A percentile compares a stretch with the other conserved stretches of the same genome.
Evolutionary conservation across 2,329 filamentous ascomycete species (phyloP).

Genomic region (Ophiobolus disseminans): DNA sequence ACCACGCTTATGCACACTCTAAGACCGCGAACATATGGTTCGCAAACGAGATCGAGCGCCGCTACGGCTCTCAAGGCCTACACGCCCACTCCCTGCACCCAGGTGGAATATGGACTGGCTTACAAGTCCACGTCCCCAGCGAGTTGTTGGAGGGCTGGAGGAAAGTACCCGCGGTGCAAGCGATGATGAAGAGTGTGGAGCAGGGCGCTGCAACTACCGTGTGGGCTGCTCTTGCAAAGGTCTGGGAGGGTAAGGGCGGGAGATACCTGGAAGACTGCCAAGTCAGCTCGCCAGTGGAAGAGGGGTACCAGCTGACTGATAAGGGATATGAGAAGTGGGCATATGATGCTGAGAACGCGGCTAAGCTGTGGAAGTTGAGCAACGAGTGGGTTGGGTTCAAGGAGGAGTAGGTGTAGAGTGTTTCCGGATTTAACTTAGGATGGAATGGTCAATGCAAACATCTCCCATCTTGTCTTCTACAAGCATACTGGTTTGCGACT

Average conservation of each 20-base stretch:
- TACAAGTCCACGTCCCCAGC: constrained; percentile 14
- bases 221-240: constrained; percentile 43
- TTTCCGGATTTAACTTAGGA: too few relatives aligned
- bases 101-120: constrained; percentile 48
- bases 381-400: constrained; percentile 58
- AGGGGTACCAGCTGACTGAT: constrained; percentile 6
- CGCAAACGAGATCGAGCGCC: constrained; percentile 60
- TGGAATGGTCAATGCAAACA: too few relatives aligned
- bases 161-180: constrained; percentile 14
- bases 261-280: constrained; percentile 43
- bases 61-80: constrained; percentile 54
- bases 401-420: constrained; percentile 54
- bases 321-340: constrained; percentile 28
- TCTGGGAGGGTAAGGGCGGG: constrained; percentile 46
- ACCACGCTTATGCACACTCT: constrained; percentile 55
- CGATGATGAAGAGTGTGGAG: constrained; percentile 37
- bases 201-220: constrained; percentile 52
- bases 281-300: constrained; percentile 10
- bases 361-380: constrained; percentile 39
- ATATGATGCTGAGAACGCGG: constrained; percentile 37
- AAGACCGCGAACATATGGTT: constrained; percentile 62
- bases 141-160: constrained; percentile 7
- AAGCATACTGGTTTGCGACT: too few relatives aligned
- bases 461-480: too few relatives aligned
- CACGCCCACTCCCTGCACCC: constrained; percentile 57